Percentiles rank a stretch among this genome's conserved stretches.
These are phyloP conservation scores for Botrytis elliptica DNA, from an alignment of 2,329 filamentous ascomycete species.

Conservation along the genomic window DNA sequence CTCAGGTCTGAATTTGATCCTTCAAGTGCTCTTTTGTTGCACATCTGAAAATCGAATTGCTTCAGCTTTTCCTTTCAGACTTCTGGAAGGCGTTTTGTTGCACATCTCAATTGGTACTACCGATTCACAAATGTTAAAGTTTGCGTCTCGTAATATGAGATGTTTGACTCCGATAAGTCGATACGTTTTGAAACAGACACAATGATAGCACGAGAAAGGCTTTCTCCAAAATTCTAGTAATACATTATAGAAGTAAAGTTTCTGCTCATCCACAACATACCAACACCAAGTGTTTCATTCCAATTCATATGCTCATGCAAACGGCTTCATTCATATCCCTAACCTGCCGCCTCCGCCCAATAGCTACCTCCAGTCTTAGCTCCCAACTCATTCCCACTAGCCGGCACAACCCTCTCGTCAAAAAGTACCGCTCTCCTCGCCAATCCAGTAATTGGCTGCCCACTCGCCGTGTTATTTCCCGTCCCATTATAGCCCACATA, in stretches of 20 bases:
- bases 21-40: too few species aligned
- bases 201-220: not conserved
- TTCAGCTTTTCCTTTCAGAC: not conserved
- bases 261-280: not conserved
- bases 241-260: not conserved
- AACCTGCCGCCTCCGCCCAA: slow-evolving; percentile 28
- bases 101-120: not conserved
- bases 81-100: not conserved
- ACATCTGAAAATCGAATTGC: not conserved
- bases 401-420: slow-evolving; percentile 20
- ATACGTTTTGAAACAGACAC: not conserved
- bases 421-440: slow-evolving; percentile 28
- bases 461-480: slow-evolving; percentile 25
- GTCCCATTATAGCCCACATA: slow-evolving; percentile 33
- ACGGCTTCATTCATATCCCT: not conserved
- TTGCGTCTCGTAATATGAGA: not conserved
- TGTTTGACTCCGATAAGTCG: not conserved
- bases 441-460: slow-evolving; percentile 11
- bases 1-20: too few species aligned
- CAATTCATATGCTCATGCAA: not conserved
- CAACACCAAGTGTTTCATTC: not conserved
- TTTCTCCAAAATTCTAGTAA: not conserved
- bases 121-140: not conserved
- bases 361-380: slow-evolving; percentile 30
- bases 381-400: slow-evolving; percentile 12